Base-by-base conservation (phyloP, 2,329 filamentous ascomycete species). In the Gaeumannomyces tritici region DNA sequence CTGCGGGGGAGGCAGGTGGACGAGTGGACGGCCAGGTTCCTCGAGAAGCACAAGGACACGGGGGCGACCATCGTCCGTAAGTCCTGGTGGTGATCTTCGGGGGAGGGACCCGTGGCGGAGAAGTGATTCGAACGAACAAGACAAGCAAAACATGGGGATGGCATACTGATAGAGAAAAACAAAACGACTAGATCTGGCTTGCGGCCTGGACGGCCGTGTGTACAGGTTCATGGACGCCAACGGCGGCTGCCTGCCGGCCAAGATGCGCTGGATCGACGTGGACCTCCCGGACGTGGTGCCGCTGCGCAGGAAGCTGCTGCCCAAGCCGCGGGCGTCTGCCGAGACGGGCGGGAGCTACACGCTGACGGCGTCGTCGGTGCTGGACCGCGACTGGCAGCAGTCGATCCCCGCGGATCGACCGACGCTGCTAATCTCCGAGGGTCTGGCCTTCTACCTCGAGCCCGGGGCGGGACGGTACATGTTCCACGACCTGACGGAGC, bases 211-310 rank as follows among this genome's bases (percentile, higher is more conserved):
- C 55, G 62, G 35, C n/a, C 59, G 62, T 2, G 58, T 59, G 21
- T 59, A 60, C 54, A 33, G 62, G 26, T 33, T 63, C 27, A 29
- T 28, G 26, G 62, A 61, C 59, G 28, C 29, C 31, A 57, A 61
- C n/a, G 62, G 55, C 51, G 55, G 55, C 21, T 42, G 54, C 27
- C 57, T 61, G n/a, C 60, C 60, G 3, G 3, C 27, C 13, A 56
- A 57, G 5, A 42, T 61, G 18, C 55, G 55, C 15, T 74, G 73
- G 73, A 68, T 75, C 62, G 73, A 75, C 47, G 63, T 73, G 28
- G 74, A 75, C 59, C 62, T 73, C 21, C 71, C 71, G 42, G 72
- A 74, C 21, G 73, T 74, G 12, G 64, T 73, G n/a, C 67, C 67
- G 6, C 65, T 75, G 51, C 72, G 73, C 7, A 61, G 62, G 9